Evolutionary conservation across 73 alveolate species (phyloP), one percentile per base, ranked within the genome.

Genomic region (Paramecium biaurelia): DNA sequence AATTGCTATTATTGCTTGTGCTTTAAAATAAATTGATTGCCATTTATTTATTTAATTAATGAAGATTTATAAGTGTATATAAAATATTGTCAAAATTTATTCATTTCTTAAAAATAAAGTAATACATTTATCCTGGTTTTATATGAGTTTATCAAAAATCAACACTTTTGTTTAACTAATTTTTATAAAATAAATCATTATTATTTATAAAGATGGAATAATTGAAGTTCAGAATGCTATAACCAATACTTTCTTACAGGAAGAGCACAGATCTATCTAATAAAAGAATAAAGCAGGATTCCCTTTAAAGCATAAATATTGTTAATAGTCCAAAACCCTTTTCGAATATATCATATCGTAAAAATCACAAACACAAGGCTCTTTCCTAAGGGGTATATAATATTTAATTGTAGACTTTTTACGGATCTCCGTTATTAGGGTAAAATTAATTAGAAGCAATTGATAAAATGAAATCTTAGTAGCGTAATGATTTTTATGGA

Each of bases 401-500:
- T 72, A 4, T 15, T 5, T 12, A 20, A 28, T 35, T 34, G 5
- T 34, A 79, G 90, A 41, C 90, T 11, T 79, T 43, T 12, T 79
- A 43, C 10, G 74, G 72, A 37, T 42, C 90, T 9, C 90, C 90
- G 1, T 45, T 79, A 43, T 43, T 79, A 79, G 42, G 49, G 2
- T 43, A 26, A 43, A 45, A 79, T 20, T 79, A 38, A 79, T 14
- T 79, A 23, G 72, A 38, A 20, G 32, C n/a, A 9, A 79, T 79
- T 20, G 74, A 79, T 79, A 38, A 45, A 26, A 30, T 79, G 72
- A 79, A 79, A 41, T 8, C 32, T 3, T 42, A 23, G 14, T 7
- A 41, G 24, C 45, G 56, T 8, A 79, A 79, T 79, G 90, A 79
- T 45, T 79, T 79, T 45, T 43, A 12, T 43, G 72, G 76, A 12